Evolutionary conservation across 1,139 yeast genomes (phyloP), one percentile per base, ranked within the genome.

Genomic region (Debaryomyces subglobosus): DNA sequence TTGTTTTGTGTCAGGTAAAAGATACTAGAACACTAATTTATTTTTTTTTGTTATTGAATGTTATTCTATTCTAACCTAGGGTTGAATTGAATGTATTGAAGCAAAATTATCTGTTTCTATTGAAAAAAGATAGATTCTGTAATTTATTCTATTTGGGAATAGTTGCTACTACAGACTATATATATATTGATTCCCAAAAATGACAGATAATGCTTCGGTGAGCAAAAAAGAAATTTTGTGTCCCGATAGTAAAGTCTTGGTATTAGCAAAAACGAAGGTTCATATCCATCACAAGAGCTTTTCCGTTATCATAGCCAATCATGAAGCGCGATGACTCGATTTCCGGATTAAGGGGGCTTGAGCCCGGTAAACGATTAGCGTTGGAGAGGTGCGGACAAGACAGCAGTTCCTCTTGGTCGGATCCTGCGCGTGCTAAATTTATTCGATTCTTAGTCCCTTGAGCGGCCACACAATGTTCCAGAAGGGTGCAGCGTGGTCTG

Each of bases 281-380:
- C 43, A 30, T 40, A 30, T 29, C 43, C 32, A 10, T 23, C n/a
- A 12, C 43, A 21, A 29, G 27, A 30, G n/a, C 21, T 30, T 20
- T 16, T 23, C 23, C 20, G 25, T 32, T 40, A 40, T 40, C 43
- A 40, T n/a, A 30, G 29, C 43, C 43, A 40, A 40, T 40, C 37
- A 39, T 2, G 20, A 18, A 8, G 7, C 3, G 20, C 1, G 3
- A 40, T 18, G 4, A n/a, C 5, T 6, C 18, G 6, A 7, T 1
- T 9, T 29, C 30, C 27, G 25, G 43, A 9, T 29, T 30, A 21
- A 10, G 27, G n/a, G 23, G 35, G 36, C 18, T 12, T 40, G 13
- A 30, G 27, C 29, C 39, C 43, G 43, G 43, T 40, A 40, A 40
- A 25, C 43, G 37, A 40, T 40, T 29, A 40, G 43, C 43, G 43